Evolutionary conservation across 1,284 basidiomycete genomes (phyloP).

Genomic region (Heterobasidion occidentale): DNA sequence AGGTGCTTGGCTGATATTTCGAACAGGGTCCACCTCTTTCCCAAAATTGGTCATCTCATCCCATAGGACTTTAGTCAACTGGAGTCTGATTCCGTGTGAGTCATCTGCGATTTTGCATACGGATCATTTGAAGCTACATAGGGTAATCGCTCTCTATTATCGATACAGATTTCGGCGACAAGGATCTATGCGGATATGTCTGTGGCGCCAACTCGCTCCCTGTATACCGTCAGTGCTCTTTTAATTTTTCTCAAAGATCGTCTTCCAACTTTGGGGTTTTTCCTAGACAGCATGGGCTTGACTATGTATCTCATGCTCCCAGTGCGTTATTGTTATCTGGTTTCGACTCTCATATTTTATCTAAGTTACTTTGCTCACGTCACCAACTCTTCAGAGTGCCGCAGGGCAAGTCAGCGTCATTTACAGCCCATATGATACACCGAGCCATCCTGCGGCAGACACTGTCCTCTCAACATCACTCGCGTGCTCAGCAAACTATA

Average conservation of each 20-base stretch:
- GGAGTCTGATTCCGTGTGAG: neutral
- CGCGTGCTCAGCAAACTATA: neutral
- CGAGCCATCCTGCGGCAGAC: neutral
- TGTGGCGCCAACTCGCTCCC: neutral
- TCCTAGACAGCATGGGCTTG: neutral
- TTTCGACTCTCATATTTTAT: too few species aligned
- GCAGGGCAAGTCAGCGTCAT: neutral
- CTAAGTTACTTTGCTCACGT: too few species aligned
- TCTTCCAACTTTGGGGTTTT: neutral
- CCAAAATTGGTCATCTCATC: constrained; percentile 16
- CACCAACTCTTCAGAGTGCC: neutral
- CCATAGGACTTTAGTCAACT: neutral
- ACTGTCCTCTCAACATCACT: neutral
- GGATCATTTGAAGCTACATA: too few species aligned
- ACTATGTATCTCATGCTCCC: neutral
- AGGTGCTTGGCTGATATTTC: neutral
- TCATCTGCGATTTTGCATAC: neutral
- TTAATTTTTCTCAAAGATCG: neutral
- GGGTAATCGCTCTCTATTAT: too few species aligned
- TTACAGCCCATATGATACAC: neutral
- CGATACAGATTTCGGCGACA: neutral
- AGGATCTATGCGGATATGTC: neutral
- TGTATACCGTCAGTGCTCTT: neutral
- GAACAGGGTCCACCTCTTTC: constrained; percentile 18
- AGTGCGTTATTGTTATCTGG: too few species aligned